phyloP scores from a whole-genome alignment of 768 basidiomycete species.

The Leccinum arenicola region DNA sequence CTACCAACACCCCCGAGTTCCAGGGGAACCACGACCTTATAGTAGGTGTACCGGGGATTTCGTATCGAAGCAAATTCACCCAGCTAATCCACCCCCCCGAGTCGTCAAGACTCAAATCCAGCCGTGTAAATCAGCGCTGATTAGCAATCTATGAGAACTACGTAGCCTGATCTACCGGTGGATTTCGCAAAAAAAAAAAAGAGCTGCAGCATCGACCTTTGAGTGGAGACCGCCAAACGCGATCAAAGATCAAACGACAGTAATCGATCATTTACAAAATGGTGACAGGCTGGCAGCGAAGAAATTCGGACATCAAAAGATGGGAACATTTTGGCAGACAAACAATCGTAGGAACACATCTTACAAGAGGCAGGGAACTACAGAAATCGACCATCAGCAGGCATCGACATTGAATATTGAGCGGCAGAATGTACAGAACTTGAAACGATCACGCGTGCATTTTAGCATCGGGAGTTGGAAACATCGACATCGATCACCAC shows the following conservation, averaged over 20 bases:
- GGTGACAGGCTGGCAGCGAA: neutral
- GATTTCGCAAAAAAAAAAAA: no score
- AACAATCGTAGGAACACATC: neutral
- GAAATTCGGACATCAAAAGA: no score
- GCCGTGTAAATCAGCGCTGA: no score
- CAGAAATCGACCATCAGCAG: conserved; percentile 12
- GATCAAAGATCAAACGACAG: neutral
- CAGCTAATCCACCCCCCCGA: no score
- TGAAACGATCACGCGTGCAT: conserved; percentile 9
- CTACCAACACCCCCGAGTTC: neutral
- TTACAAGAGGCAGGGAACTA: conserved; percentile 3
- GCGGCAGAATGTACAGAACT: conserved; percentile 1
- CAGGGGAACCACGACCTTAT: neutral
- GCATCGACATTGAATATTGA: conserved; percentile 5
- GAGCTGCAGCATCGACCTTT: neutral
- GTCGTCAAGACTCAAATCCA: no score
- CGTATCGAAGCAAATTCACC: no score
- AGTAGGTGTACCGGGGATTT: no score
- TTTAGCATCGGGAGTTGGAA: conserved; percentile 3
- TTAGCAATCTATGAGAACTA: no score
- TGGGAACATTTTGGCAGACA: neutral
- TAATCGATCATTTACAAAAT: neutral
- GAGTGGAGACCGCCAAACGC: neutral
- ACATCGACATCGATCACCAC: no score
- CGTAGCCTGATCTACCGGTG: no score